phyloP scores from a whole-genome alignment of 2,329 filamentous ascomycete genomes.

The Colletotrichum acutatum region DNA sequence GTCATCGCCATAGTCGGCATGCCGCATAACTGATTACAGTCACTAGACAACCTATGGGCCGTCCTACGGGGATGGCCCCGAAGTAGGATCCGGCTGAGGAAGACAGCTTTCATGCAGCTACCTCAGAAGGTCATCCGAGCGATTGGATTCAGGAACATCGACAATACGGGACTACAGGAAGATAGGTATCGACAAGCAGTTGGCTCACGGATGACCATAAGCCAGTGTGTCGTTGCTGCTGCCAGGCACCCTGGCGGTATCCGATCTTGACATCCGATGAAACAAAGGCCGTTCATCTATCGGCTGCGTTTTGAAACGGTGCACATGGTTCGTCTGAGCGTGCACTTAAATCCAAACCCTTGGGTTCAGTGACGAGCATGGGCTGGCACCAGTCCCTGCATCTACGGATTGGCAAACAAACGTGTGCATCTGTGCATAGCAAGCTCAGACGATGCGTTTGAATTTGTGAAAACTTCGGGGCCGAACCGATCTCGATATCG shows the following conservation, averaged over 20 bases:
- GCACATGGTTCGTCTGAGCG: constrained; percentile 26
- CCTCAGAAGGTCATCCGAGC: not conserved
- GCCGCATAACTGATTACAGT: not conserved
- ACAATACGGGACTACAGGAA: not conserved
- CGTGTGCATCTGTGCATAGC: not conserved
- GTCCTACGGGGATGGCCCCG: not conserved
- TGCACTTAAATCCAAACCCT: not conserved
- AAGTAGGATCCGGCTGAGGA: not conserved
- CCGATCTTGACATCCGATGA: constrained; percentile 30
- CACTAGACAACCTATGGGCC: constrained; percentile 1
- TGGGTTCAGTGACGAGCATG: not conserved
- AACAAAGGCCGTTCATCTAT: constrained; percentile 14
- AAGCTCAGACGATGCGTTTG: not conserved
- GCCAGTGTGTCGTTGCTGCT: not conserved
- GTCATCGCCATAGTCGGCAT: constrained; percentile 3
- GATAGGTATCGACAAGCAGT: not conserved
- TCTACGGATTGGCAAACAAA: not conserved
- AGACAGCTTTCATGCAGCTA: not conserved
- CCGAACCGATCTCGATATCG: not conserved
- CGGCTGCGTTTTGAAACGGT: constrained; percentile 22
- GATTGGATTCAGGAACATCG: not conserved
- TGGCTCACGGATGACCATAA: not conserved
- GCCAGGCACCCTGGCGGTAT: constrained; percentile 1
- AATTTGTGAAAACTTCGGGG: not conserved
- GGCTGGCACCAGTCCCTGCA: constrained; percentile 1